These are phyloP conservation scores for Botrytis sinoallii DNA, from an alignment of 2,329 filamentous ascomycete species.

Conservation along the genomic window DNA sequence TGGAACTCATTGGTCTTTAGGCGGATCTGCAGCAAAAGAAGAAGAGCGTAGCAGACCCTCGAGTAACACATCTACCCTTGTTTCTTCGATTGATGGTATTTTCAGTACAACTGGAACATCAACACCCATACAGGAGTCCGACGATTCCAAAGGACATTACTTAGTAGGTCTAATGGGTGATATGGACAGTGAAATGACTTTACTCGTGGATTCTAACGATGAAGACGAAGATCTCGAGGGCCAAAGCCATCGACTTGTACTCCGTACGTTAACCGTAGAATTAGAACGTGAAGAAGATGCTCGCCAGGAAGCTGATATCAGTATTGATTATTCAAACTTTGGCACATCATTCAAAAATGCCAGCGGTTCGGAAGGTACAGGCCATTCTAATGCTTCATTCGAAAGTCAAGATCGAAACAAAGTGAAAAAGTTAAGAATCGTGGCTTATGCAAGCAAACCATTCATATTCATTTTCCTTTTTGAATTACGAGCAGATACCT, in stretches of 20 bases:
- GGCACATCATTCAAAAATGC: conserved; percentile 18
- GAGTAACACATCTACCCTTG: background rate
- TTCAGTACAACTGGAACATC: conserved; percentile 2
- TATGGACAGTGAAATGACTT: conserved; percentile 47
- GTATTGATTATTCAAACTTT: conserved; percentile 43
- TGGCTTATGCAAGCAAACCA: conserved; percentile 70
- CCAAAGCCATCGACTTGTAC: conserved; percentile 53
- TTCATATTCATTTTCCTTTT: conserved; percentile 80
- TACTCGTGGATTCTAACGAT: conserved; percentile 6
- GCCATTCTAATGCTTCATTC: conserved; percentile 35
- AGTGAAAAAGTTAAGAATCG: conserved; percentile 58
- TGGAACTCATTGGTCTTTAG: conserved; percentile 62
- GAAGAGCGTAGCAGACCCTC: conserved; percentile 15
- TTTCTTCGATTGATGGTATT: background rate
- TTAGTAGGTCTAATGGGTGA: conserved; percentile 67
- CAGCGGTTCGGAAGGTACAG: conserved; percentile 30
- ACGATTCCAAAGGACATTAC: conserved; percentile 49
- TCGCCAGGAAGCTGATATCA: conserved; percentile 45
- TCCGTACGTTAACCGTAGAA: conserved; percentile 67
- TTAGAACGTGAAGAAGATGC: conserved; percentile 46
- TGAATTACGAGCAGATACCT: conserved; percentile 54
- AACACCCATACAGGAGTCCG: conserved; percentile 1
- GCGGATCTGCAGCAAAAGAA: conserved; percentile 29
- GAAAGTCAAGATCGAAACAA: conserved; percentile 53
- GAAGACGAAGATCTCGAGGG: conserved; percentile 17